Evolutionary conservation across 192 early-diverging fungal species (phyloP), one percentile per base, ranked within the genome.

Genomic region (Backusella sp.): DNA sequence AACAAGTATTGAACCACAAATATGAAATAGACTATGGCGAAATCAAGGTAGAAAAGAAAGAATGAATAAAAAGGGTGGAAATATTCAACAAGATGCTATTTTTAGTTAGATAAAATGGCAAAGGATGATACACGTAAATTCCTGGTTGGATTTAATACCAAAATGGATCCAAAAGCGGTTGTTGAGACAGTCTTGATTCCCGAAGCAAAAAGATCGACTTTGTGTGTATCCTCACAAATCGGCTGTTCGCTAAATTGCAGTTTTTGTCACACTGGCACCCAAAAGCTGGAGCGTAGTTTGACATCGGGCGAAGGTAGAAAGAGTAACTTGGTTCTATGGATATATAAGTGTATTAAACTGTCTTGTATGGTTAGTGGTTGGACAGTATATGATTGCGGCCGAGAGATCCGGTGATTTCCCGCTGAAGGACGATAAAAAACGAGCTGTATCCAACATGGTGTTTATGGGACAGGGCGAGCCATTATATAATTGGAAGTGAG

Each of bases 401-500:
- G 83, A 84, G 71, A 83, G 83, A 52, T 81, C 82, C 37, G 84
- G 81, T 23, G 92, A 92, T 71, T 91, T 94, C 73, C 92, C 92
- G 17, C 74, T 89, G 1, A 35, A 41, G 17, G 73, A 82, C 6
- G 76, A 76, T 35, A 67, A 66, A 11, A 84, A 86, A 52, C 84
- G 90, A 42, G 84, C 68, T 1, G 82, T 96, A 21, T 89, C 87
- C 26, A 97, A 97, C 80, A 90, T 96, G 69, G 96, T 97, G 0
- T 93, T 95, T 73, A 97, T 97, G 96, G 95, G 95, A 30, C 94
- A 95, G 81, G 95, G 94, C 14, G 96, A 97, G 76, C 96, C 96
- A 1, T 79, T 96, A 19, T 92, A 92, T 79, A 97, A 97, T 79
- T 95, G 90, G 82, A 88, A 84, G 79, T 88, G 86, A 70, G 76